Evolutionary conservation across 768 basidiomycete species (phyloP).

Genomic region (Mrakia blollopis): DNA sequence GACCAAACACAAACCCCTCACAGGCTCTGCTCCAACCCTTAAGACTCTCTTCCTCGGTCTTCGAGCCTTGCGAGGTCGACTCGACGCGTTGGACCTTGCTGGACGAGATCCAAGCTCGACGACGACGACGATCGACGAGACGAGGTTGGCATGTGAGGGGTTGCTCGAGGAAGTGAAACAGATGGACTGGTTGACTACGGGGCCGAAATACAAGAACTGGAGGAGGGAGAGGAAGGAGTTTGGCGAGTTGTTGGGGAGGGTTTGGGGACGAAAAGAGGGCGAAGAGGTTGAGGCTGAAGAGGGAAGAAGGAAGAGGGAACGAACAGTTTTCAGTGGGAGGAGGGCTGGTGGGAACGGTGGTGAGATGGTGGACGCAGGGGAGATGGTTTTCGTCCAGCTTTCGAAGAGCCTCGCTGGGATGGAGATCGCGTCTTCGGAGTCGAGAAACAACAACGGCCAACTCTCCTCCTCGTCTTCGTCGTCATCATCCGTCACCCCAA

Average conservation of each 20-base stretch:
- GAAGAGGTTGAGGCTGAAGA: too few relatives aligned
- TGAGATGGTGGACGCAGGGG: not conserved
- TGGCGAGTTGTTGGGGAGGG: not conserved
- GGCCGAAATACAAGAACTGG: slow-evolving; percentile 1
- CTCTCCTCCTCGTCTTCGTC: too few relatives aligned
- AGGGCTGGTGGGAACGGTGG: not conserved
- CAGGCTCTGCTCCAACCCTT: not conserved
- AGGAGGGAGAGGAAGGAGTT: not conserved
- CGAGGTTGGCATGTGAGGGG: not conserved
- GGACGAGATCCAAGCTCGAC: not conserved
- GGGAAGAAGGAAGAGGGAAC: not conserved
- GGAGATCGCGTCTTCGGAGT: too few relatives aligned
- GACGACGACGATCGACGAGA: not conserved
- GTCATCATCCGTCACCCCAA: not conserved
- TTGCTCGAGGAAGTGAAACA: not conserved
- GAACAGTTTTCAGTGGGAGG: too few relatives aligned
- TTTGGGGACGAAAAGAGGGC: not conserved
- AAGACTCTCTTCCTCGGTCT: not conserved
- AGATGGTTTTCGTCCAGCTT: not conserved
- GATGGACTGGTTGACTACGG: not conserved
- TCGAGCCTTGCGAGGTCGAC: not conserved
- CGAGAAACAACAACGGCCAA: not conserved
- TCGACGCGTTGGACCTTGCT: not conserved
- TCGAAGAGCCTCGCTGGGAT: not conserved
- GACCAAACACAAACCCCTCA: not conserved